A percentile compares a stretch with the other conserved stretches of the same genome.
phyloP scores from a whole-genome alignment of 257 asterid species.

The Thymus mandschuricus region DNA sequence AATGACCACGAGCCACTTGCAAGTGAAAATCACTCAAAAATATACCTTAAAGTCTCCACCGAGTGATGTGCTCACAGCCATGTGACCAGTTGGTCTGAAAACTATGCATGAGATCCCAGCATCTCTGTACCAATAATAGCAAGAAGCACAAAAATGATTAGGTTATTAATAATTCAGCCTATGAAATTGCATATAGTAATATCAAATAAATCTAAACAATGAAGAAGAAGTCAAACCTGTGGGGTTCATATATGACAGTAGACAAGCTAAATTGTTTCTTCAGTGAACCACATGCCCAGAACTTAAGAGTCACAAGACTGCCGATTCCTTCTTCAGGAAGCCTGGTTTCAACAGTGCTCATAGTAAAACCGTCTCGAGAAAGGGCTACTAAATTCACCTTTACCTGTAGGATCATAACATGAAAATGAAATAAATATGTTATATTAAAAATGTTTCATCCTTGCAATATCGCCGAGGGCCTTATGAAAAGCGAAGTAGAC shows the following conservation, averaged over 20 bases:
- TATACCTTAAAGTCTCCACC: conserved; percentile 95
- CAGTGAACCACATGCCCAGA: conserved; percentile 73
- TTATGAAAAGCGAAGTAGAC: not conserved
- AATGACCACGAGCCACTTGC: conserved; percentile 22
- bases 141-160: conserved; percentile 26
- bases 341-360: conserved; percentile 92
- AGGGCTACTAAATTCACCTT: conserved; percentile 80
- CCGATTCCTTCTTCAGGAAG: conserved; percentile 96
- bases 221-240: conserved; percentile 62
- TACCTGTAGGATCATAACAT: conserved; percentile 50
- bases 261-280: conserved; percentile 72
- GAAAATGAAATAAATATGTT: conserved; percentile 14
- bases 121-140: conserved; percentile 52
- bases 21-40: conserved; percentile 23
- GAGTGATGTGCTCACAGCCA: conserved; percentile 80
- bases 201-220: conserved; percentile 5
- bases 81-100: conserved; percentile 71
- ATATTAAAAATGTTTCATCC: conserved; percentile 20
- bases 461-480: not conserved
- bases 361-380: conserved; percentile 78
- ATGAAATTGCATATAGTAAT: conserved; percentile 16
- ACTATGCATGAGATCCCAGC: conserved; percentile 70
- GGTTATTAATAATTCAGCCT: not conserved
- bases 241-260: conserved; percentile 94
- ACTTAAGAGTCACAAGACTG: conserved; percentile 79